These are phyloP conservation scores for Eudorina sp. DNA, from an alignment of 139 green algal species.

Conservation along the genomic window DNA sequence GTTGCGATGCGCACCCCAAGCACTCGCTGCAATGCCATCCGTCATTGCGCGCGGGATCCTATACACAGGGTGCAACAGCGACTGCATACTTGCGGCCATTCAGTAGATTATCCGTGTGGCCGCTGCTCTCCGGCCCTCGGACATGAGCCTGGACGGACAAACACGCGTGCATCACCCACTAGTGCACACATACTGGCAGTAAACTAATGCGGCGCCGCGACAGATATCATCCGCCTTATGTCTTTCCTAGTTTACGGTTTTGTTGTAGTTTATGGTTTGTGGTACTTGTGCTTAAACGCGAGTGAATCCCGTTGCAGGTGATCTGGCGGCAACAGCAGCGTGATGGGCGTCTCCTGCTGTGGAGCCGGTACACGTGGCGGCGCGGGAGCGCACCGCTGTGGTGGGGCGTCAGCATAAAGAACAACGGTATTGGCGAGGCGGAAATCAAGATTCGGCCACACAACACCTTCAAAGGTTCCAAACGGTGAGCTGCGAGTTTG, in stretches of 20 bases:
- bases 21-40: neutral
- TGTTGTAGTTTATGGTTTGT: no score
- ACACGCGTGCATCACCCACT: no score
- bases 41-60: neutral
- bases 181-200: no score
- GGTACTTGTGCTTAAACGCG: no score
- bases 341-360: slow-evolving; percentile 49
- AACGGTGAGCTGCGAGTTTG: slow-evolving; percentile 60
- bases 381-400: slow-evolving; percentile 88
- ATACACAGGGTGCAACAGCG: neutral
- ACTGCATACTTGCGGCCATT: neutral
- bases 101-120: neutral
- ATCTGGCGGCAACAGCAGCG: slow-evolving; percentile 68
- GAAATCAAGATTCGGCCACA: slow-evolving; percentile 87
- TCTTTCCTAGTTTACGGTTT: no score
- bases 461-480: slow-evolving; percentile 86
- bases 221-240: no score
- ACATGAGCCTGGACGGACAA: slow-evolving; percentile 9
- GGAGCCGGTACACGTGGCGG: slow-evolving; percentile 87
- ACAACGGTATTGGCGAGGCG: slow-evolving; percentile 88
- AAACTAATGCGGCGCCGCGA: no score
- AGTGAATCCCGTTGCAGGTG: slow-evolving; percentile 64
- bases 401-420: slow-evolving; percentile 78
- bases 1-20: neutral
- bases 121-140: neutral